Conservation (phyloP, 1,139 yeast genomes). For the Nakaseomyces delphensis region DNA sequence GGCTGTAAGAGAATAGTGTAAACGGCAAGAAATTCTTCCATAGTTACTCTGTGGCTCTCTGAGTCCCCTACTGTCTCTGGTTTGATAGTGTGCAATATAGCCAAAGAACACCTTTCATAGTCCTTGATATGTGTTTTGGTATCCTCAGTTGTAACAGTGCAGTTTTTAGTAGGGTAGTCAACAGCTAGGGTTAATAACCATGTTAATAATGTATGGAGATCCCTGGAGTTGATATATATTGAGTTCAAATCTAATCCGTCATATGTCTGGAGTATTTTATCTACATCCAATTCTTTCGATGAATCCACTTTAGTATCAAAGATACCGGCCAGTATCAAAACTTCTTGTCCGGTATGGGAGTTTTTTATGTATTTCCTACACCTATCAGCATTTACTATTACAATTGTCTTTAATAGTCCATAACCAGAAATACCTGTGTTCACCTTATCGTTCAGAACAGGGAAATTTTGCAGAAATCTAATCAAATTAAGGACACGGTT, state of each 20-base stretch:
- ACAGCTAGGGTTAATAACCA: constrained; percentile 37
- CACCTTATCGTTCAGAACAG: constrained; percentile 33
- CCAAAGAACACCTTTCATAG: constrained; percentile 27
- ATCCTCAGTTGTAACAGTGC: constrained; percentile 14
- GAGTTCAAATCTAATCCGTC: constrained; percentile 32
- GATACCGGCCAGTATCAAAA: constrained; percentile 36
- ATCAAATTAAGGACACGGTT: constrained; percentile 32
- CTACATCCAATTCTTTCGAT: constrained; percentile 8
- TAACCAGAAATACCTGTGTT: constrained; percentile 33
- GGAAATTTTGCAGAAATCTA: constrained; percentile 37
- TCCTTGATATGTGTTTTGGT: constrained; percentile 17
- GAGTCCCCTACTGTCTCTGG: constrained; percentile 28
- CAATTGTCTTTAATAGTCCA: constrained; percentile 38
- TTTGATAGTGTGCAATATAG: constrained; percentile 43
- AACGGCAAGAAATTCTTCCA: constrained; percentile 33
- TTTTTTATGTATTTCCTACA: constrained; percentile 32
- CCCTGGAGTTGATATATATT: constrained; percentile 33
- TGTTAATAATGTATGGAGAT: constrained; percentile 36
- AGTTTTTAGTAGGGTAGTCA: constrained; percentile 27
- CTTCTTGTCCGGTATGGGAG: constrained; percentile 27
- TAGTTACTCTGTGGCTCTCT: constrained; percentile 27
- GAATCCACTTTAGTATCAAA: constrained; percentile 23
- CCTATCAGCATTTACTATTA: constrained; percentile 34
- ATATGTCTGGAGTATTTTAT: constrained; percentile 21
- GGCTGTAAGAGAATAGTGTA: constrained; percentile 33